Percentiles rank a stretch among this genome's conserved stretches.
These are phyloP conservation scores for Suillus weaverae DNA, from an alignment of 768 basidiomycete species.

Conservation along the genomic window DNA sequence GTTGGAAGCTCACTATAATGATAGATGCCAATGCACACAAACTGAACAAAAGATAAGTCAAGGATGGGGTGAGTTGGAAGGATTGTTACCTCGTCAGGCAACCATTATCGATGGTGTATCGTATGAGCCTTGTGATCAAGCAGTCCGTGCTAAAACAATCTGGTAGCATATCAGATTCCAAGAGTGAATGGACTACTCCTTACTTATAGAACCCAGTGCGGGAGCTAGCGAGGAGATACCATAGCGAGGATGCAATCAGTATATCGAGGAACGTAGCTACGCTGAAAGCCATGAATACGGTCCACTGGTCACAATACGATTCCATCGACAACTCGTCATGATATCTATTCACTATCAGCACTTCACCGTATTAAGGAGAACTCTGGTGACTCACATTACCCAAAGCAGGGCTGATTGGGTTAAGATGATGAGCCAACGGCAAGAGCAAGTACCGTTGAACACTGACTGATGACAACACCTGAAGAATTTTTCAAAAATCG, in stretches of 20 bases:
- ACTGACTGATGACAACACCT: not conserved
- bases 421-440: not conserved
- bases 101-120: not conserved
- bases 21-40: not conserved
- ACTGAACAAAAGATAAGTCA: not conserved
- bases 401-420: not conserved
- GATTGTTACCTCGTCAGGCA: constrained; percentile 3
- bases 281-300: not conserved
- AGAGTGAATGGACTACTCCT: not conserved
- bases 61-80: no score
- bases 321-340: fast-evolving
- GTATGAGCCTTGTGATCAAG: constrained; percentile 1
- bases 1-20: not conserved
- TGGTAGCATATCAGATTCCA: not conserved
- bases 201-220: constrained; percentile 1
- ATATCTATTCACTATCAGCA: not conserved
- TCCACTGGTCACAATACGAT: no score
- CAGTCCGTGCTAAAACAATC: not conserved
- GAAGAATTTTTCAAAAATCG: not conserved
- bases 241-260: not conserved
- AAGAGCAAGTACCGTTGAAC: not conserved
- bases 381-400: not conserved
- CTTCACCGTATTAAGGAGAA: not conserved
- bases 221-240: constrained; percentile 4
- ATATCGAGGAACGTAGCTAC: not conserved